phyloP scores from a whole-genome alignment of 176 grass and related monocot species.

The Phoenix dactylifera region DNA sequence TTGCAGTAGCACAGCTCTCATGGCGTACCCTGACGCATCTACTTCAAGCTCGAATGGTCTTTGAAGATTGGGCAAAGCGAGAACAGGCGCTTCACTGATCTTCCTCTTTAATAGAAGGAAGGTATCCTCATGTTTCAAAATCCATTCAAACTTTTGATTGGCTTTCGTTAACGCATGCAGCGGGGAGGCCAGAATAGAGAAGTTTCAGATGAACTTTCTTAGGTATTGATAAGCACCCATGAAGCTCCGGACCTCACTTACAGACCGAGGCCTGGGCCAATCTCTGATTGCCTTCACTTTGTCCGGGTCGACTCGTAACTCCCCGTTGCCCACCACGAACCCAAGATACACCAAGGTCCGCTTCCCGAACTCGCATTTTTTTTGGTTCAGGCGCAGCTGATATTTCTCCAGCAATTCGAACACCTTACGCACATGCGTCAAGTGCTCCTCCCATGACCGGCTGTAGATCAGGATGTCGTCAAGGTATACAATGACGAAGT shows the following conservation, averaged over 20 bases:
- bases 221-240: background rate
- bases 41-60: background rate
- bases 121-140: background rate
- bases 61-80: background rate
- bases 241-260: too few species aligned
- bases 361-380: background rate
- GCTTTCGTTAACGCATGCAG: conserved; percentile 10
- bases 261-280: too few species aligned
- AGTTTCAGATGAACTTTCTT: conserved; percentile 2
- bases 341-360: too few species aligned
- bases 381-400: background rate
- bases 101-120: conserved; percentile 6
- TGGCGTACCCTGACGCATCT: background rate
- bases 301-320: background rate
- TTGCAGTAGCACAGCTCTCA: background rate
- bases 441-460: background rate
- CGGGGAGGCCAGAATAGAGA: background rate
- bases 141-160: conserved; percentile 4
- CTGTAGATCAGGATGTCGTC: conserved; percentile 10
- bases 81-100: background rate
- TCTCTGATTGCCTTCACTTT: background rate
- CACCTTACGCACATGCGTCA: background rate
- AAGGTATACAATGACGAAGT: too few species aligned
- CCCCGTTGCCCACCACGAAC: background rate
- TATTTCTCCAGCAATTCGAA: background rate